These are phyloP conservation scores for Saccharum hybrid DNA, from an alignment of 202 grass and related monocot species.

Conservation along the genomic window DNA sequence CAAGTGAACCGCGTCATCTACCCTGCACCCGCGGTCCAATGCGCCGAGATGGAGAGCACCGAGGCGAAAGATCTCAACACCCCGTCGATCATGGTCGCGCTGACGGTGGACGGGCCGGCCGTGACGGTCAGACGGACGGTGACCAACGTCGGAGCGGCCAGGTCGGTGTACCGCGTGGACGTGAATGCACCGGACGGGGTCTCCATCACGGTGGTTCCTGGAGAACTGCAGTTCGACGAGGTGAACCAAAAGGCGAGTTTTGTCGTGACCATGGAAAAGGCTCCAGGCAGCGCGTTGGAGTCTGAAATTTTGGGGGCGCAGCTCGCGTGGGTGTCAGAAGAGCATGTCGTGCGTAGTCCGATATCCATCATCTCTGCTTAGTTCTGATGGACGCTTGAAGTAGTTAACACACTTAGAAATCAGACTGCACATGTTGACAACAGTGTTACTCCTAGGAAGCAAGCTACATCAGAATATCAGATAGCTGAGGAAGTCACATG, in stretches of 20 bases:
- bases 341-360: conserved; percentile 53
- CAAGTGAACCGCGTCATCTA: conserved; percentile 49
- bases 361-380: conserved; percentile 22
- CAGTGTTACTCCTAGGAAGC: background rate
- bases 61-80: conserved; percentile 60
- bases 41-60: conserved; percentile 22
- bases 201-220: conserved; percentile 47
- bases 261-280: conserved; percentile 30
- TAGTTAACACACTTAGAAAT: background rate
- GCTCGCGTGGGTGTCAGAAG: conserved; percentile 46
- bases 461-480: background rate
- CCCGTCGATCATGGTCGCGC: conserved; percentile 50
- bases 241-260: conserved; percentile 46
- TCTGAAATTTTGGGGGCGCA: background rate
- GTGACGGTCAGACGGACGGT: conserved; percentile 46
- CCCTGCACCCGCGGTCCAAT: conserved; percentile 25
- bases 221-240: conserved; percentile 43
- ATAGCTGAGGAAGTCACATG: background rate
- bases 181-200: conserved; percentile 32
- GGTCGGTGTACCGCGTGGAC: conserved; percentile 40
- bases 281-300: background rate
- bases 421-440: background rate
- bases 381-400: too few relatives aligned
- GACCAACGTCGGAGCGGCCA: conserved; percentile 56
- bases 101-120: conserved; percentile 15